Conservation (phyloP, 768 basidiomycete genomes). For the Fistulinella prunicolor region DNA sequence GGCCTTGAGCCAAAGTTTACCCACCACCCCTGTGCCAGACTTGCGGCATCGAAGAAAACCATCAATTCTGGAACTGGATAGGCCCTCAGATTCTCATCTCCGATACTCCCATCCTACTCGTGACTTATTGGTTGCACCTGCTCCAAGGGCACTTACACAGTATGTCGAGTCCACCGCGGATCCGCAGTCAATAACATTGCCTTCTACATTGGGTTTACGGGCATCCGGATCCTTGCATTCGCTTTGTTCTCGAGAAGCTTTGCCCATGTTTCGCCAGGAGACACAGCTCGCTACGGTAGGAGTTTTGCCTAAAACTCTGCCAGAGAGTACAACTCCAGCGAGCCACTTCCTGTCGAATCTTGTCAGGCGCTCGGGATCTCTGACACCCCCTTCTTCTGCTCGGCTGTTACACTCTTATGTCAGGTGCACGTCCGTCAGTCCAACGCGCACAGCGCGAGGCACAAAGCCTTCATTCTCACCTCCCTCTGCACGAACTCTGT, state of each 20-base stretch:
- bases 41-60: slow-evolving; percentile 42
- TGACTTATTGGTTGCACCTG: slow-evolving; percentile 56
- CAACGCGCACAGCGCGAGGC: slow-evolving; percentile 27
- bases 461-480: slow-evolving; percentile 13
- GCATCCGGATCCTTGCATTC: slow-evolving; percentile 31
- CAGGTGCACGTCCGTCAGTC: slow-evolving; percentile 35
- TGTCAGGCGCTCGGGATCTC: slow-evolving; percentile 36
- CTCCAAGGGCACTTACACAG: slow-evolving; percentile 75
- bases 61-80: slow-evolving; percentile 40
- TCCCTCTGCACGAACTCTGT: slow-evolving; percentile 10
- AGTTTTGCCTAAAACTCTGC: slow-evolving; percentile 35
- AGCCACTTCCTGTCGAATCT: slow-evolving; percentile 63
- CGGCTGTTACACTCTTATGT: slow-evolving; percentile 32
- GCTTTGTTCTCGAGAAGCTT: slow-evolving; percentile 8
- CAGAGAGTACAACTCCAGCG: slow-evolving; percentile 51
- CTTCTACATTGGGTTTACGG: slow-evolving; percentile 69
- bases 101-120: slow-evolving; percentile 52
- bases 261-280: background rate
- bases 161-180: slow-evolving; percentile 60
- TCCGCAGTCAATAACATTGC: slow-evolving; percentile 52
- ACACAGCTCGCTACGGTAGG: slow-evolving; percentile 1
- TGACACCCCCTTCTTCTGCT: slow-evolving; percentile 22
- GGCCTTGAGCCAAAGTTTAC: slow-evolving; percentile 46
- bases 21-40: slow-evolving; percentile 34
- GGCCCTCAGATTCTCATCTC: slow-evolving; percentile 36